These are phyloP conservation scores for Paxillus rubicundulus DNA, from an alignment of 768 basidiomycete species.

Conservation along the genomic window DNA sequence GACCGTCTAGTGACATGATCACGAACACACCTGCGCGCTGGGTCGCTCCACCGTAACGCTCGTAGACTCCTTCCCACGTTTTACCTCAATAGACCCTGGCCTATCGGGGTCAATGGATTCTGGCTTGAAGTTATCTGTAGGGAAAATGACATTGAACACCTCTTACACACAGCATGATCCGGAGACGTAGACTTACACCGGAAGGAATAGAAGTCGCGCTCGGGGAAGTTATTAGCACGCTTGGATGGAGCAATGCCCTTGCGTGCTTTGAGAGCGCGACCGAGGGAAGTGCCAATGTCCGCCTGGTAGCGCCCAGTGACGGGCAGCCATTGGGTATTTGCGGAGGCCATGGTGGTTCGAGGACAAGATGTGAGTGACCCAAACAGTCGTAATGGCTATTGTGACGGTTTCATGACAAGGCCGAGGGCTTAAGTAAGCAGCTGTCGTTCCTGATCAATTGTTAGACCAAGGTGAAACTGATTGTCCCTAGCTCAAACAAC, in stretches of 20 bases:
- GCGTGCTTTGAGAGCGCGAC: conserved; percentile 66
- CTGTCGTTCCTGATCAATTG: too few relatives aligned
- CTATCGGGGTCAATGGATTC: conserved; percentile 63
- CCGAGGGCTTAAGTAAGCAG: conserved; percentile 30
- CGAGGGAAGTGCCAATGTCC: conserved; percentile 59
- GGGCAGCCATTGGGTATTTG: conserved; percentile 54
- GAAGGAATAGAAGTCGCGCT: conserved; percentile 74
- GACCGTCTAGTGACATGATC: background rate
- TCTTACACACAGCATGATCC: background rate
- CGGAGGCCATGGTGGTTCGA: conserved; percentile 42
- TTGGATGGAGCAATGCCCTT: conserved; percentile 48
- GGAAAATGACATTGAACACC: background rate
- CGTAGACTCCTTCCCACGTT: conserved; percentile 49
- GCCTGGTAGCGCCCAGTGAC: conserved; percentile 56
- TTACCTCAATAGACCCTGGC: conserved; percentile 64
- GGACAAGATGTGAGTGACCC: conserved; percentile 19
- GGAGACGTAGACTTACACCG: conserved; percentile 51
- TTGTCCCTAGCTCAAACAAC: background rate
- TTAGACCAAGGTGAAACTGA: background rate
- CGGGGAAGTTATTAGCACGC: conserved; percentile 45
- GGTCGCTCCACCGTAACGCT: conserved; percentile 63
- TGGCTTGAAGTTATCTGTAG: conserved; percentile 73
- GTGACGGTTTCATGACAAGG: background rate
- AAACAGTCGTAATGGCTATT: too few relatives aligned
- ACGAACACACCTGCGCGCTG: conserved; percentile 51